Conservation (phyloP, 1,284 basidiomycete species). For the Microbotryomycetes sp. region DNA sequence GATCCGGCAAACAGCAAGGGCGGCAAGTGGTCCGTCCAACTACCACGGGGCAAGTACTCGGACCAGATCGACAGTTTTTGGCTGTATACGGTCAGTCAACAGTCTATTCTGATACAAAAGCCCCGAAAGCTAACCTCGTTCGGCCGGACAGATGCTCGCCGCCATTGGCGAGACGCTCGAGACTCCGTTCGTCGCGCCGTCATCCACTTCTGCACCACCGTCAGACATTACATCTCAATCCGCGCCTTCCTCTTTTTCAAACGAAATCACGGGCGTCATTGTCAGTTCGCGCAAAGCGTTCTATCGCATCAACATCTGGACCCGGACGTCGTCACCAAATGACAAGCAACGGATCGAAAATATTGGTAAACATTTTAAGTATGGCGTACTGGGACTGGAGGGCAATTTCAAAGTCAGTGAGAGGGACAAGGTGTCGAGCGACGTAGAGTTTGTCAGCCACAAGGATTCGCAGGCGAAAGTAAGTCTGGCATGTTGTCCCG, state of each 20-base stretch:
- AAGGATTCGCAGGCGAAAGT: slow-evolving; percentile 92
- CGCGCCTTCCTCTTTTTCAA: slow-evolving; percentile 53
- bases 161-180: slow-evolving; percentile 96
- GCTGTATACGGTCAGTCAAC: slow-evolving; percentile 75
- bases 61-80: slow-evolving; percentile 84
- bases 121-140: neutral
- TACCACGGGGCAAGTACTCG: slow-evolving; percentile 90
- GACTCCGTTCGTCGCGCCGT: slow-evolving; percentile 49
- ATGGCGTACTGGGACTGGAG: slow-evolving; percentile 63
- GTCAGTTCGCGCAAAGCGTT: slow-evolving; percentile 90
- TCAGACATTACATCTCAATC: slow-evolving; percentile 41
- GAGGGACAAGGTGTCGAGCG: slow-evolving; percentile 60
- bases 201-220: slow-evolving; percentile 43
- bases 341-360: slow-evolving; percentile 63
- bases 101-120: slow-evolving; percentile 6
- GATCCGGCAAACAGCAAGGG: slow-evolving; percentile 92
- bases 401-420: slow-evolving; percentile 47
- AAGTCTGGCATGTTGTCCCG: neutral
- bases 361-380: slow-evolving; percentile 82
- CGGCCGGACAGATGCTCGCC: slow-evolving; percentile 71
- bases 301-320: slow-evolving; percentile 96
- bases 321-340: slow-evolving; percentile 47
- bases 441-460: slow-evolving; percentile 90
- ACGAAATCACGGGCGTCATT: slow-evolving; percentile 77
- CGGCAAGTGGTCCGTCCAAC: slow-evolving; percentile 97